Base-by-base conservation (phyloP, 2,329 filamentous ascomycete genomes). In the Didymella exigua region DNA sequence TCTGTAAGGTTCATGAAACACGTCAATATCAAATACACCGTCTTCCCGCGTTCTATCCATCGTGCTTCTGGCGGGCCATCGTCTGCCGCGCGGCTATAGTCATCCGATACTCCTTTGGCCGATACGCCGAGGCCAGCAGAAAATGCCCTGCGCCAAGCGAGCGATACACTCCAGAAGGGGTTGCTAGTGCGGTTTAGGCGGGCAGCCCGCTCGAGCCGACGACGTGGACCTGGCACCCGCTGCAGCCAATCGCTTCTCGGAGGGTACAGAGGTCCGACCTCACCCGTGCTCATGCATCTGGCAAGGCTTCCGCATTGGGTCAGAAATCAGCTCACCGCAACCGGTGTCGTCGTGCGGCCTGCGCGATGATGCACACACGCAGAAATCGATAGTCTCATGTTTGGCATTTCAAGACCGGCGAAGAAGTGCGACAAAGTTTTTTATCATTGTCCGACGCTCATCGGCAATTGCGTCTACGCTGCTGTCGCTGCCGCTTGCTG, bases 401-500 rank as follows among this genome's bases (percentile, higher is more conserved):
- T 42, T 43, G 34, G 43, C 29, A 30, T 33, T 27, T 30, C 29
- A 23, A 14, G 26, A 45, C 46, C 46, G 34, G 40, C 41, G 34
- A 27, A 14, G 6, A 36, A 42, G 36, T 30, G 46, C 41, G 24
- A 46, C 21, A 34, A 40, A 41, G 6, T 47, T 30, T 55, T 42
- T 47, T 26, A 14, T 44, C 6, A 16, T 46, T 42, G 34, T 43
- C 36, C n/a, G n/a, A 36, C 31, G 9, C 37, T 47, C 11, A 21
- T 43, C 53, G 53, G 48, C 48, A 51, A 13, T 40, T 48, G n/a
- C 36, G 13, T 4, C 30, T 48, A 48, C 18, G 19, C 40, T 37
- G 26, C 33, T 41, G 58, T 63, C 23, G 56, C 46, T 18, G 63
- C 64, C 27, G 65, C 71, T 59, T 80, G 75, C 55, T 79, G 72